Percentiles rank a stretch among this genome's conserved stretches.
Evolutionary conservation across 1,139 yeast genomes (phyloP).

Genomic region (Saccharomyces hybrid): DNA sequence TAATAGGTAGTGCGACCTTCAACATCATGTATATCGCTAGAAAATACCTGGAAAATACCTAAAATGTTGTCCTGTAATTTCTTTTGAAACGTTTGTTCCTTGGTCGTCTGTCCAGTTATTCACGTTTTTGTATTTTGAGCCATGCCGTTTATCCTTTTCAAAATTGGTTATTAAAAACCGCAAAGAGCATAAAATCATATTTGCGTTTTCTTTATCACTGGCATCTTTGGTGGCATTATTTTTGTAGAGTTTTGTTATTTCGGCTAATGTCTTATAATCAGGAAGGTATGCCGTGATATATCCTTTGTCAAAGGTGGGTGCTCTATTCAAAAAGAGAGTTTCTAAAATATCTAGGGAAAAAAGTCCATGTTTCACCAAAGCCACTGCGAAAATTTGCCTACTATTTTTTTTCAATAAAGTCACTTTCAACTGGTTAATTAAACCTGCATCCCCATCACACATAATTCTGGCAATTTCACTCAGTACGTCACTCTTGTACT

Average conservation of each 20-base stretch:
- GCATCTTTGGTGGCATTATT: constrained; percentile 16
- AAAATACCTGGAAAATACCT: constrained; percentile 71
- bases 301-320: constrained; percentile 26
- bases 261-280: constrained; percentile 30
- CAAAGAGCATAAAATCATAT: constrained; percentile 26
- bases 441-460: constrained; percentile 20
- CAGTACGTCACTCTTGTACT: constrained; percentile 55
- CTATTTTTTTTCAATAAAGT: constrained; percentile 25
- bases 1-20: constrained; percentile 64
- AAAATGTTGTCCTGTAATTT: constrained; percentile 54
- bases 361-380: constrained; percentile 29
- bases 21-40: constrained; percentile 69
- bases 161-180: constrained; percentile 28
- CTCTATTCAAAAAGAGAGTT: constrained; percentile 24
- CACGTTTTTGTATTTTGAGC: constrained; percentile 21
- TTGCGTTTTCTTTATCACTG: constrained; percentile 23
- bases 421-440: constrained; percentile 19
- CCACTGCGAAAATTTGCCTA: constrained; percentile 31
- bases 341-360: constrained; percentile 28
- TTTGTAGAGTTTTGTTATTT: constrained; percentile 27
- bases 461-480: constrained; percentile 46
- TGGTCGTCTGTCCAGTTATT: constrained; percentile 24
- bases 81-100: constrained; percentile 26
- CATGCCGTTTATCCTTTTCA: constrained; percentile 25
- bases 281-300: constrained; percentile 27